Conservation (phyloP, 371 early-diverging fungal species). For the Mortierella sp. region DNA sequence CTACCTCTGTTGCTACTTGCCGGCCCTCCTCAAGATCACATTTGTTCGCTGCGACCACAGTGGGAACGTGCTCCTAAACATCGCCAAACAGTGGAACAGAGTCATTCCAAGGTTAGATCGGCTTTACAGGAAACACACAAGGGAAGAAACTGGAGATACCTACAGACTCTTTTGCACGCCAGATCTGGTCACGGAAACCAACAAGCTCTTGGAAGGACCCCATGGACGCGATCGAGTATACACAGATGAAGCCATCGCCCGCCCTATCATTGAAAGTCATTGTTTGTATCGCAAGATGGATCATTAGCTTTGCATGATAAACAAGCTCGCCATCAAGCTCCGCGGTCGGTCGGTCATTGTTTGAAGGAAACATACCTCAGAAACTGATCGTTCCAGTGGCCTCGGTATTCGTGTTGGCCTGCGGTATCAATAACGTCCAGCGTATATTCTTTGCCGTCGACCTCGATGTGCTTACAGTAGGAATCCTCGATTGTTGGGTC, state of each 20-base stretch:
- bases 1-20: constrained; percentile 57
- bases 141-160: neutral
- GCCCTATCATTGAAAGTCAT: constrained; percentile 2
- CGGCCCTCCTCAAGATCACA: constrained; percentile 65
- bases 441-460: constrained; percentile 51
- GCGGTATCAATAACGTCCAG: constrained; percentile 57
- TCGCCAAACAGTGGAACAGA: too few species aligned
- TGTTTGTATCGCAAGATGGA: too few species aligned
- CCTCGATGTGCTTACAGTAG: constrained; percentile 50
- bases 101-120: too few species aligned
- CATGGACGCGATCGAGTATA: constrained; percentile 54
- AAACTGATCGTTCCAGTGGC: constrained; percentile 47
- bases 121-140: neutral
- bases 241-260: constrained; percentile 56
- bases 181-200: constrained; percentile 51
- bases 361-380: constrained; percentile 25
- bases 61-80: constrained; percentile 59
- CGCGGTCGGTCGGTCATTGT: neutral
- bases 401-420: constrained; percentile 55
- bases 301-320: too few species aligned
- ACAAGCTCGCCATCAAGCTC: too few species aligned
- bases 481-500: constrained; percentile 56
- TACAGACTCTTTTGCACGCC: constrained; percentile 47
- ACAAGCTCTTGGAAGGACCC: constrained; percentile 52
- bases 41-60: constrained; percentile 76